These are phyloP conservation scores for Candida rishiriensis DNA, from an alignment of 805 yeast genomes.

Conservation along the genomic window DNA sequence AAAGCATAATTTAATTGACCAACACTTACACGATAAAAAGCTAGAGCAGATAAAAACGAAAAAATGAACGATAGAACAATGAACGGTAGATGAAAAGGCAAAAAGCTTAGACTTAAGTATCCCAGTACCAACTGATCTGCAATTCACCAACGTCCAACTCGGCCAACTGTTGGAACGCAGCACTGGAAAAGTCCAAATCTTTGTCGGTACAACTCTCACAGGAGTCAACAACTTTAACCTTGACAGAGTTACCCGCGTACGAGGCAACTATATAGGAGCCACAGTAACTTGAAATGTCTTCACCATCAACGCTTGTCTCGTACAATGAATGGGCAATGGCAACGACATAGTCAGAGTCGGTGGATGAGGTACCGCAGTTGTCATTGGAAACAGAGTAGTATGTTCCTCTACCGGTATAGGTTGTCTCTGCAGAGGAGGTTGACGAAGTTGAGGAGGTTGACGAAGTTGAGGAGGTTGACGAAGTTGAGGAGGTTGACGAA, in stretches of 20 bases:
- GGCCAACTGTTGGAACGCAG: conserved; percentile 45
- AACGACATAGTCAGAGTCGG: conserved; percentile 40
- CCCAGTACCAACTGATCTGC: conserved; percentile 43
- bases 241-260: conserved; percentile 45
- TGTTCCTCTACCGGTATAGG: conserved; percentile 43
- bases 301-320: conserved; percentile 20
- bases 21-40: no score
- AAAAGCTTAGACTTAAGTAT: neutral
- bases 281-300: conserved; percentile 37
- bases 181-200: conserved; percentile 52
- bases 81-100: neutral
- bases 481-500: no score
- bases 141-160: conserved; percentile 43
- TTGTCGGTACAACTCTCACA: conserved; percentile 44
- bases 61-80: neutral
- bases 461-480: conserved; percentile 4
- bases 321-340: conserved; percentile 46
- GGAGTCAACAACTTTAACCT: conserved; percentile 50
- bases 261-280: conserved; percentile 44
- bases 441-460: neutral
- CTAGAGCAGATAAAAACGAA: neutral
- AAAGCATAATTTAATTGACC: no score
- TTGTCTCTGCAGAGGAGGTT: neutral
- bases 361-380: conserved; percentile 44
- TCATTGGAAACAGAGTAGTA: conserved; percentile 43